Base-by-base conservation (phyloP, 495 filamentous ascomycete genomes). In the Penicillium alfredii region DNA sequence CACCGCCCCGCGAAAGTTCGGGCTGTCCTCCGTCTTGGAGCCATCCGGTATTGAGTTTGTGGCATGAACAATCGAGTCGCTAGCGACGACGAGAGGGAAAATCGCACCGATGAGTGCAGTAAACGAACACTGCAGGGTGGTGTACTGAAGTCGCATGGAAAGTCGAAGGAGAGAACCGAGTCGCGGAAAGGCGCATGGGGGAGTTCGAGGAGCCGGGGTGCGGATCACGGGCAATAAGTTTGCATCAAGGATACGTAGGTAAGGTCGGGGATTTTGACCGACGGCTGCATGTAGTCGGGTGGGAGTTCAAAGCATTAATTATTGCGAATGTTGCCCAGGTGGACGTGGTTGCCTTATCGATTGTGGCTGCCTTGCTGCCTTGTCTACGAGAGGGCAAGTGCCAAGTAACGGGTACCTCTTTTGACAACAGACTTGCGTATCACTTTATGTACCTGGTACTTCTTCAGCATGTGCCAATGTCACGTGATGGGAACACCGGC, bases 61-160 rank as follows among this genome's bases (percentile, higher is more conserved):
- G 9, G 81, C 80, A 45, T 81, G 68, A 26, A 76, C 81, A 68
- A 17, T 30, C 40, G 69, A 68, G 20, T 67, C 66, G 19, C 66
- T 64, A 35, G 72, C 69, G 15, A 85, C 50, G 21, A 65, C 54
- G 38, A 80, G 43, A 21, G 80, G 48, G 28, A 73, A 53, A 19
- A 74, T 72, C 25, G 75, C 73, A 53, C 72, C 57, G 41, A 80
- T 45, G 20, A 75, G 81, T 52, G 81, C 80, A 56, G 72, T 76
- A 45, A 88, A 63, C 46, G 77, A 78, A 60, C 76, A 81, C 69
- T 83, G 81, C 42, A 84, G 63, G 42, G 71, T 76, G 53, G 74
- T 76, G 45, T 76, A 67, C 50, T 76, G 69, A 20, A 55, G 65
- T 56, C 64, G 77, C 80, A 85, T 84, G 54, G 54, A 58, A 50